A percentile compares a stretch with the other conserved stretches of the same genome.
These are phyloP conservation scores for Fusarium caatingaense DNA, from an alignment of 2,329 filamentous ascomycete genomes.

Conservation along the genomic window DNA sequence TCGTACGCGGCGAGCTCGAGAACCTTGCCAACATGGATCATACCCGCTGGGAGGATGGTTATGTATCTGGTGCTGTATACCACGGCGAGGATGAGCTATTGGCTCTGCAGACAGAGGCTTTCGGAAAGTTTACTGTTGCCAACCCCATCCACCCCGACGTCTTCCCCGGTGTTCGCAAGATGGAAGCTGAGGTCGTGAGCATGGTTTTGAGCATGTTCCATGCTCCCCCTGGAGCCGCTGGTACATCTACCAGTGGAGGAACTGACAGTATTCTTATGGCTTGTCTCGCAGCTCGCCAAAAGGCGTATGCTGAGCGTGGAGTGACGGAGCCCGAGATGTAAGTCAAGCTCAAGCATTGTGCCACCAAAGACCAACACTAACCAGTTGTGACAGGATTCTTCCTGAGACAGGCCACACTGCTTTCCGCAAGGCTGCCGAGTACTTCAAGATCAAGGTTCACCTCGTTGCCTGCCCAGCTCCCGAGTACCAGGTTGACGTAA, in stretches of 20 bases:
- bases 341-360: conserved; percentile 46
- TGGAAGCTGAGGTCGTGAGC: conserved; percentile 97
- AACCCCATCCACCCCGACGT: conserved; percentile 99
- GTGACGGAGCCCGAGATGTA: conserved; percentile 96
- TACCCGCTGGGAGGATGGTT: conserved; percentile 95
- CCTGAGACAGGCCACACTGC: conserved; percentile 95
- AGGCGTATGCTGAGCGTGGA: conserved; percentile 85
- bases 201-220: conserved; percentile 95
- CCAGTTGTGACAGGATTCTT: conserved; percentile 74
- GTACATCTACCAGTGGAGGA: conserved; percentile 90
- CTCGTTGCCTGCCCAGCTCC: conserved; percentile 88
- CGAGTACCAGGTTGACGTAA: conserved; percentile 83
- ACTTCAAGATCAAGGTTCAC: conserved; percentile 97
- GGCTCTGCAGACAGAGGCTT: conserved; percentile 90
- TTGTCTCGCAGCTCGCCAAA: conserved; percentile 88
- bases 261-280: conserved; percentile 98
- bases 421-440: conserved; percentile 93
- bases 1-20: conserved; percentile 82
- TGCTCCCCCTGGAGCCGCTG: conserved; percentile 84
- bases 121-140: conserved; percentile 91
- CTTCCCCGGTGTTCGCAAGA: conserved; percentile 97
- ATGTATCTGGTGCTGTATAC: conserved; percentile 94
- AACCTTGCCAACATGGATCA: conserved; percentile 88
- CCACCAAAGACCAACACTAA: conserved; percentile 20
- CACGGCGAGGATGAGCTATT: conserved; percentile 88